Conservation (phyloP, 495 filamentous ascomycete genomes). For the Lepraria neglecta region DNA sequence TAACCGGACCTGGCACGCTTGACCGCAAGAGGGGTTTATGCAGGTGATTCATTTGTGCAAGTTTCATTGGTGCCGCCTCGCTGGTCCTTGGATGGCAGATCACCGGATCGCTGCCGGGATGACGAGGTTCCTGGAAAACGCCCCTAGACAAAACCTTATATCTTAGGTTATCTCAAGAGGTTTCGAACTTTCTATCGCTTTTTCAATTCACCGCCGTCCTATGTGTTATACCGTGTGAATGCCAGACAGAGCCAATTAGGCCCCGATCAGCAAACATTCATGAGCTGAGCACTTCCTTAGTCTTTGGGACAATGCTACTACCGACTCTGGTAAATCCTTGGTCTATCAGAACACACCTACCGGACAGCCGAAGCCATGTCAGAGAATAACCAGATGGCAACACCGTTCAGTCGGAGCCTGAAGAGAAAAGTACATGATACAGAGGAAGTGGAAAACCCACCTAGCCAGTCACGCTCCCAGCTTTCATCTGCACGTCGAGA, state of each 20-base stretch:
- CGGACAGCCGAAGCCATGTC: background rate
- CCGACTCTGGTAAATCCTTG: background rate
- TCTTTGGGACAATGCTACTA: background rate
- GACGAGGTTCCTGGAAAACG: no score
- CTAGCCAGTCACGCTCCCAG: background rate
- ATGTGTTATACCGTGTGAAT: background rate
- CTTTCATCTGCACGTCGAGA: no score
- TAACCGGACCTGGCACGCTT: background rate
- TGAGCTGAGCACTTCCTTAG: background rate
- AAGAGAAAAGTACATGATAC: background rate
- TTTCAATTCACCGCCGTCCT: background rate
- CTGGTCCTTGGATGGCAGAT: background rate
- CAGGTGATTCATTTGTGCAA: background rate
- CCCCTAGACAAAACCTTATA: background rate
- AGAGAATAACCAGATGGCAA: background rate
- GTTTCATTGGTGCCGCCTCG: background rate
- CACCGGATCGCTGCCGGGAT: no score
- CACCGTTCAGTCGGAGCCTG: background rate
- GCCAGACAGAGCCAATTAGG: background rate
- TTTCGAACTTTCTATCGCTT: background rate
- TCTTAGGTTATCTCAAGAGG: slow-evolving; percentile 4
- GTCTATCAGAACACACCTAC: background rate
- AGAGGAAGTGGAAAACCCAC: background rate
- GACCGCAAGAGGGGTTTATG: background rate
- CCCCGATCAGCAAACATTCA: no score